These are phyloP conservation scores for Baudoinia panamericana DNA, from an alignment of 495 filamentous ascomycete genomes.

Conservation along the genomic window DNA sequence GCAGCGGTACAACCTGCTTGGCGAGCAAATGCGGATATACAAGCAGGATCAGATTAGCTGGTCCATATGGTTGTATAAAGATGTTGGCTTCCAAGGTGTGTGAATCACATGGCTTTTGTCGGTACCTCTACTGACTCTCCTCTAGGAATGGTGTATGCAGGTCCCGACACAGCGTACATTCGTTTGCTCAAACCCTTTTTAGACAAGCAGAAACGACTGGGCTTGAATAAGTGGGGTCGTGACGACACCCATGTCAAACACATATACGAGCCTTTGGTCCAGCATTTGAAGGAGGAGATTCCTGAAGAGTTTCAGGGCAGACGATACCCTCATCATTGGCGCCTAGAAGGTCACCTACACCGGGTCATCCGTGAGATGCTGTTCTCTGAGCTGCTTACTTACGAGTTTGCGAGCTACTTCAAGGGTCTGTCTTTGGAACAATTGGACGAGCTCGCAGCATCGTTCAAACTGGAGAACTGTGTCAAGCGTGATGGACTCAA, in stretches of 20 bases:
- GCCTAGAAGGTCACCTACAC: slow-evolving; percentile 41
- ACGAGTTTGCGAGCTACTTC: slow-evolving; percentile 48
- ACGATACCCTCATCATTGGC: slow-evolving; percentile 45
- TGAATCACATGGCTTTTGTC: not conserved
- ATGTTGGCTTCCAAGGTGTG: slow-evolving; percentile 43
- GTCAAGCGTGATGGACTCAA: slow-evolving; percentile 42
- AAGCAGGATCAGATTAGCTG: slow-evolving; percentile 42
- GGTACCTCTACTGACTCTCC: not conserved
- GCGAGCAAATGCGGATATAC: slow-evolving; percentile 46
- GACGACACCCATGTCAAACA: slow-evolving; percentile 11
- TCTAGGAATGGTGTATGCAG: slow-evolving; percentile 43
- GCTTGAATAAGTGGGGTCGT: slow-evolving; percentile 44
- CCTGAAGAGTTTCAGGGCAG: slow-evolving; percentile 8
- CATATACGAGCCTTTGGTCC: slow-evolving; percentile 8
- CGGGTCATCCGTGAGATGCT: slow-evolving; percentile 42
- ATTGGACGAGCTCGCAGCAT: slow-evolving; percentile 43
- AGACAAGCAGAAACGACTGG: slow-evolving; percentile 40
- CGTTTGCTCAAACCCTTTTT: slow-evolving; percentile 39
- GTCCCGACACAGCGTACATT: slow-evolving; percentile 37
- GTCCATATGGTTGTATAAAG: slow-evolving; percentile 54
- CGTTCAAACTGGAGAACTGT: slow-evolving; percentile 47
- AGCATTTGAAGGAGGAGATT: slow-evolving; percentile 8
- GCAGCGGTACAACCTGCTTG: slow-evolving; percentile 40
- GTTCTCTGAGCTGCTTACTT: slow-evolving; percentile 38
- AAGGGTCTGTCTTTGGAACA: slow-evolving; percentile 38